Evolutionary conservation across 768 basidiomycete genomes (phyloP).

Genomic region (Lactarius tabidus): DNA sequence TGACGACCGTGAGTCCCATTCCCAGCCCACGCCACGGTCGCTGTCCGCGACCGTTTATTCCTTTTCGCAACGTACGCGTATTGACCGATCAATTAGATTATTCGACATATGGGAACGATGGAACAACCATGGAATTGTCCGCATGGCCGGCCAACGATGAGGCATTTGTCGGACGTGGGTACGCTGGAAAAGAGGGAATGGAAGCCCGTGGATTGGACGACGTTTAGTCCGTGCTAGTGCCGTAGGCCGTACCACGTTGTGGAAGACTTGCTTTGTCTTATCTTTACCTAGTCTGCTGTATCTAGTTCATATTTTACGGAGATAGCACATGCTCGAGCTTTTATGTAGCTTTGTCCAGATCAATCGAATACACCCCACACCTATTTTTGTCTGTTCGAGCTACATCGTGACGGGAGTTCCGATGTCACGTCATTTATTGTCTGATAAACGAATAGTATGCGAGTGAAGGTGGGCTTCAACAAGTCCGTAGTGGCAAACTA

Average conservation of each 20-base stretch:
- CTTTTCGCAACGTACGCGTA: neutral
- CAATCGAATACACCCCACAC: too few species aligned
- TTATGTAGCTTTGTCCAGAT: too few species aligned
- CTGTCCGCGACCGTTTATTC: neutral
- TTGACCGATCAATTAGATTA: conserved; percentile 26
- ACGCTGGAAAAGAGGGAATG: neutral
- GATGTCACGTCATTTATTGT: too few species aligned
- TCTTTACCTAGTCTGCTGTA: neutral
- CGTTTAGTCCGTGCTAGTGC: neutral
- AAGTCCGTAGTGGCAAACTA: too few species aligned
- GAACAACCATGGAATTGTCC: conserved; percentile 38
- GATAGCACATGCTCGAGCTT: neutral
- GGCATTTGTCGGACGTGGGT: conserved; percentile 26
- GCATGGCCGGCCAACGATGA: conserved; percentile 35
- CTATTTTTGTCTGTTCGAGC: too few species aligned
- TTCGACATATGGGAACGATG: conserved; percentile 35
- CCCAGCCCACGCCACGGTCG: neutral
- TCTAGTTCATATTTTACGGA: neutral
- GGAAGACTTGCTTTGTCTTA: neutral
- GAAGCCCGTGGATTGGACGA: conserved; percentile 15
- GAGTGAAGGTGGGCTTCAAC: too few species aligned
- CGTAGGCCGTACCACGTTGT: neutral
- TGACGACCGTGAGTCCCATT: conserved; percentile 52
- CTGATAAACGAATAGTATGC: too few species aligned
- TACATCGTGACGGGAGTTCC: too few species aligned